Percentiles rank a stretch among this genome's conserved stretches.
Conservation (phyloP, 768 basidiomycete species). For the Suillus spraguei region DNA sequence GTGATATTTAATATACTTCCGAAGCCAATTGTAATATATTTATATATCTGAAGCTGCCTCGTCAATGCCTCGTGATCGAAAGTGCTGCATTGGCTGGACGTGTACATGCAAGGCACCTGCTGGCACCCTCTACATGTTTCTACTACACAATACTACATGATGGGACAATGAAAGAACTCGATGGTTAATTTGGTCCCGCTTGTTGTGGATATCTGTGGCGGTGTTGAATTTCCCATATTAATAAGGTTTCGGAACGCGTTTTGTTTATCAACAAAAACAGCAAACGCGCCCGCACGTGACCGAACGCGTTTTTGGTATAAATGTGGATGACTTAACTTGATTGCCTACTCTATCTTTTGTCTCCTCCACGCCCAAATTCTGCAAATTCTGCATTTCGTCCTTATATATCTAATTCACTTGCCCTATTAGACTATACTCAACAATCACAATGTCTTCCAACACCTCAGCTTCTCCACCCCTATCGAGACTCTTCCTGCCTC, state of each 20-base stretch:
- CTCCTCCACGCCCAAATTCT: background rate
- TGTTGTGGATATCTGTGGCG: constrained; percentile 5
- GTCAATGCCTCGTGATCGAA: background rate
- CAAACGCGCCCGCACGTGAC: constrained; percentile 15
- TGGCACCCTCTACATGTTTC: background rate
- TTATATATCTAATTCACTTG: background rate
- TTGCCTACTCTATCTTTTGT: constrained; percentile 9
- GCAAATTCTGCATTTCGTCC: background rate
- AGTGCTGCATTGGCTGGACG: background rate
- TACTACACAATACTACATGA: background rate
- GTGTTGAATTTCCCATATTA: constrained; percentile 15
- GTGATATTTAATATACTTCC: background rate
- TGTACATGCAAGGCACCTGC: background rate
- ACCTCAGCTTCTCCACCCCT: constrained; percentile 16
- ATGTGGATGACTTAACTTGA: background rate
- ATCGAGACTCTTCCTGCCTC: constrained; percentile 12
- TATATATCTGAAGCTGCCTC: background rate
- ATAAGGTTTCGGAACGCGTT: constrained; percentile 13
- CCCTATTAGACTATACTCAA: background rate
- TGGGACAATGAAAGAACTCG: background rate
- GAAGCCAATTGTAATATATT: background rate
- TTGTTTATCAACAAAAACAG: constrained; percentile 16
- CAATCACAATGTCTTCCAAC: constrained; percentile 14
- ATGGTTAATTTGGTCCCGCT: background rate
- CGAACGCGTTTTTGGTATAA: constrained; percentile 13